phyloP scores from a whole-genome alignment of 345 rosid species.

The Heritiera fomes region DNA sequence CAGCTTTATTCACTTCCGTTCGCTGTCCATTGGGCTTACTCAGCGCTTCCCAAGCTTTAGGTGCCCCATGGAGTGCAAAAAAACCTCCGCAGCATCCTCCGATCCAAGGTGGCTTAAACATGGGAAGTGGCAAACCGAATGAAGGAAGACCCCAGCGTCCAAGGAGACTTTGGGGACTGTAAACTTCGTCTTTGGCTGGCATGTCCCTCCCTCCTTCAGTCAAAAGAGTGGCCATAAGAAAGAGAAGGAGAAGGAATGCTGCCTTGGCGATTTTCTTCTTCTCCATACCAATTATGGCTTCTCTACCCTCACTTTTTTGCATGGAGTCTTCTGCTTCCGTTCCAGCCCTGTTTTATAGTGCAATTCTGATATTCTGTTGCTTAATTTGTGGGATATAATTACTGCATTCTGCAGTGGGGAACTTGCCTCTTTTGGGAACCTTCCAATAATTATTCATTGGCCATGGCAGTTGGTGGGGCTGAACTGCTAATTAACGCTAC shows the following conservation, averaged over 20 bases:
- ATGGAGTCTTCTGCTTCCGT: background rate
- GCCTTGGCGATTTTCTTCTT: slow-evolving; percentile 17
- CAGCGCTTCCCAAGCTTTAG: background rate
- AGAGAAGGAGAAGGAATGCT: background rate
- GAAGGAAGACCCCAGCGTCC: background rate
- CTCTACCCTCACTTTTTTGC: background rate
- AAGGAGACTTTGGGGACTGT: slow-evolving; percentile 8
- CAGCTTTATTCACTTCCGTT: background rate
- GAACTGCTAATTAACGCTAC: no score
- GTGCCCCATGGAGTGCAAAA: background rate
- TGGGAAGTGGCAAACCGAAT: slow-evolving; percentile 2
- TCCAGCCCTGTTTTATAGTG: background rate
- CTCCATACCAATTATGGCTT: background rate
- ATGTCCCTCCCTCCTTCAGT: slow-evolving; percentile 14
- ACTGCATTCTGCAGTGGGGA: slow-evolving; percentile 5
- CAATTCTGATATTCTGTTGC: background rate
- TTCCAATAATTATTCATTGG: background rate
- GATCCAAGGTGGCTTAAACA: slow-evolving; percentile 8
- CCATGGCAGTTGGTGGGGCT: background rate
- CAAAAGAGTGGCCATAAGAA: background rate
- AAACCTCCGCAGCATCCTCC: slow-evolving; percentile 14
- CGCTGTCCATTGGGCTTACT: no score
- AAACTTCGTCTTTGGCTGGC: background rate
- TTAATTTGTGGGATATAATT: background rate
- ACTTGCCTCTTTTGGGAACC: slow-evolving; percentile 3